Evolutionary conservation across 148 eudicot species (phyloP), one percentile per base, ranked within the genome.

Genomic region (Cornus florida): DNA sequence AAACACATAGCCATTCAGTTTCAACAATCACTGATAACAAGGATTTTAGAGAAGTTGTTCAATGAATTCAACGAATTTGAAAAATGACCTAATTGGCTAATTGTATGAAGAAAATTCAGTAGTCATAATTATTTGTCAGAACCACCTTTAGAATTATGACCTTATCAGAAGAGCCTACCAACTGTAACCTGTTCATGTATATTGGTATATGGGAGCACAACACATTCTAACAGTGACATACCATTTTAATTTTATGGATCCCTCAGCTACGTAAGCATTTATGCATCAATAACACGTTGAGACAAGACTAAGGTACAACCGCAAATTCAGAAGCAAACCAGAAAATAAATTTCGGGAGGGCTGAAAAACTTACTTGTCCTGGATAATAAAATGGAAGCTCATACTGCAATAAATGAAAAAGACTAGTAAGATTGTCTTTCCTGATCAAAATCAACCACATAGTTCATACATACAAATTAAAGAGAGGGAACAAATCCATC

Each of bases 361-460:
- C 53, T 53, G 59, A 53, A 53, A 0, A 79, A 83, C 93, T 91
- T 92, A 94, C 99, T 87, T 97, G 98, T 77, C 98, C 99, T 10
- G 99, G 99, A 82, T 97, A 97, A 78, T 94, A 97, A 82, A 94
- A 97, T 72, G 99, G 99, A 74, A 97, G 92, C 80, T 97, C 99
- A 83, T 92, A 97, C 99, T 97, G 93, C 97, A 77, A 72, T 19
- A 43, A 74, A 83, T 77, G 14, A 75, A 4, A 78, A 28, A 74
- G 48, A 41, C 23, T 2, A 70, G 46, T 79, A 50, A 86, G 83
- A 74, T 50, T 70, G 41, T 66, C 43, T 72, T 77, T 70, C 59
- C 71, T 31, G 53, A 70, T n/a, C 20, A 38, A 28, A 20, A 68
- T 71, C 65, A 80, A 46, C 39, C 41, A 31, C 33, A 69, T 62